Evolutionary conservation across 805 yeast species (phyloP).

Genomic region (Yamadazyma scolyti): DNA sequence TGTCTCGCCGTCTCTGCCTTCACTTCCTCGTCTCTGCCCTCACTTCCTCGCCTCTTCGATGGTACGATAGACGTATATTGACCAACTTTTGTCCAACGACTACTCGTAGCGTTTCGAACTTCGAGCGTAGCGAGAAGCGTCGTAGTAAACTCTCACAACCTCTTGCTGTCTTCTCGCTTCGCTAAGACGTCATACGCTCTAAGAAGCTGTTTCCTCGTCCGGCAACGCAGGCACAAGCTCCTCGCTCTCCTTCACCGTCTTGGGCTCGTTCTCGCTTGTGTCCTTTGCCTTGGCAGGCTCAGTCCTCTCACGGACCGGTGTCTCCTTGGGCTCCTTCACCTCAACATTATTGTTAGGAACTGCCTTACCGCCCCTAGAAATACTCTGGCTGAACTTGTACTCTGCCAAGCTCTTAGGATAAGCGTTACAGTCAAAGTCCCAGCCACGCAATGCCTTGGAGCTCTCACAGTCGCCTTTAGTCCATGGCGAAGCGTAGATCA

Average conservation of each 20-base stretch:
- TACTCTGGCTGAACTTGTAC: slow-evolving; percentile 14
- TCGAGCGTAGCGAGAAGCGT: too few relatives aligned
- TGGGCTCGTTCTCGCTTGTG: slow-evolving; percentile 3
- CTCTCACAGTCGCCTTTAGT: slow-evolving; percentile 61
- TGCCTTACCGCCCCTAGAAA: slow-evolving; percentile 8
- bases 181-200: too few relatives aligned
- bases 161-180: too few relatives aligned
- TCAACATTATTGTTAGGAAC: slow-evolving; percentile 15
- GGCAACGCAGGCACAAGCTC: slow-evolving; percentile 9
- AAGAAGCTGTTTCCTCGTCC: slow-evolving; percentile 7
- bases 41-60: too few relatives aligned
- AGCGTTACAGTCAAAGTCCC: slow-evolving; percentile 86
- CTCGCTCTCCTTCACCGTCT: slow-evolving; percentile 4
- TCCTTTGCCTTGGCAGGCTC: slow-evolving; percentile 3
- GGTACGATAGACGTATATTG: too few relatives aligned
- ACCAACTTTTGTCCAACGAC: too few relatives aligned
- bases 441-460: slow-evolving; percentile 55
- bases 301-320: slow-evolving; percentile 15
- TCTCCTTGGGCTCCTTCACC: slow-evolving; percentile 21
- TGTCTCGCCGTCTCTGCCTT: too few relatives aligned
- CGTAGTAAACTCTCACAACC: too few relatives aligned
- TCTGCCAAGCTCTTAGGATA: slow-evolving; percentile 38
- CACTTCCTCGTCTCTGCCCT: too few relatives aligned
- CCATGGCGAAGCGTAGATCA: slow-evolving; percentile 81
- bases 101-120: too few relatives aligned